These are phyloP conservation scores for Daldinia decipiens DNA, from an alignment of 495 filamentous ascomycete species.

Conservation along the genomic window DNA sequence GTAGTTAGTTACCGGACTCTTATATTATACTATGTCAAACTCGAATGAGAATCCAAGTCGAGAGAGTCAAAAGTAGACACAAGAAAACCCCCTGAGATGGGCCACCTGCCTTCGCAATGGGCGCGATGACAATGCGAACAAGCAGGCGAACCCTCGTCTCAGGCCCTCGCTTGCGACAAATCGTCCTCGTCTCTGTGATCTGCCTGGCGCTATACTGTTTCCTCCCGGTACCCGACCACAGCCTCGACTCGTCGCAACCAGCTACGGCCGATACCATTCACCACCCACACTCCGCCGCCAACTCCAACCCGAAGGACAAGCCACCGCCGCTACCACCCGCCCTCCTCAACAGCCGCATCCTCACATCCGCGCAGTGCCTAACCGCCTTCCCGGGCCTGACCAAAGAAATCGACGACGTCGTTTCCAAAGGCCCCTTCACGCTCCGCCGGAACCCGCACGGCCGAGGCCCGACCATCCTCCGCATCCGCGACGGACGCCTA, in stretches of 20 bases:
- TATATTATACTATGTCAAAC: not conserved
- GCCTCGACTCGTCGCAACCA: conserved; percentile 40
- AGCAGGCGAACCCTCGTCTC: conserved; percentile 13
- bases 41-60: not conserved
- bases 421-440: conserved; percentile 57
- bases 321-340: conserved; percentile 33
- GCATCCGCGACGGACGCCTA: conserved; percentile 58
- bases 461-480: conserved; percentile 53
- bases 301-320: not conserved
- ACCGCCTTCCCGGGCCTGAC: conserved; percentile 58
- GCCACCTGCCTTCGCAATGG: conserved; percentile 9
- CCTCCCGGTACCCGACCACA: conserved; percentile 47
- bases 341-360: conserved; percentile 52
- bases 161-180: conserved; percentile 49
- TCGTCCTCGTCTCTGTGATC: conserved; percentile 43
- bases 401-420: conserved; percentile 56
- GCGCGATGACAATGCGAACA: conserved; percentile 26
- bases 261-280: conserved; percentile 28
- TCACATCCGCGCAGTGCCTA: conserved; percentile 55
- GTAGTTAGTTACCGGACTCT: too few species aligned
- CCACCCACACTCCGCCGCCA: conserved; percentile 1
- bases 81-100: conserved; percentile 18
- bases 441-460: conserved; percentile 51
- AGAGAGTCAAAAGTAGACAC: not conserved
- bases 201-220: conserved; percentile 53